Percentiles rank a stretch among this genome's conserved stretches.
Evolutionary conservation across 1,284 basidiomycete genomes (phyloP).

Genomic region (Mycena citricolor): DNA sequence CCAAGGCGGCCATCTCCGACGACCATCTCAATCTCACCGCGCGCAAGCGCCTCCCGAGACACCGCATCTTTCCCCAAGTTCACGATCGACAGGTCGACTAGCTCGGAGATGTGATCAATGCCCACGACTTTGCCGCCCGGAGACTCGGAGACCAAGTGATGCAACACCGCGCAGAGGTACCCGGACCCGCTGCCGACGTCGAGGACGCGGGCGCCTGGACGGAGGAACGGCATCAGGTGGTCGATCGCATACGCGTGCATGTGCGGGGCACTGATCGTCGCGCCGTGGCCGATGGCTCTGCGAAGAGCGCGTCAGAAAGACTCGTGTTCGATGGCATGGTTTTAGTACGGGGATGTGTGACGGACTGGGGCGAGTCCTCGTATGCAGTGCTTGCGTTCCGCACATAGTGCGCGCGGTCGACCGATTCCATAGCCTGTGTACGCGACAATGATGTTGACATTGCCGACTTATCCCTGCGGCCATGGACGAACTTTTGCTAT

Average conservation of each 20-base stretch:
- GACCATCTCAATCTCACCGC: slow-evolving; percentile 60
- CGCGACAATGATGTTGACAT: slow-evolving; percentile 1
- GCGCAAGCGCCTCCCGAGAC: slow-evolving; percentile 44
- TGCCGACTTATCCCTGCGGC: not conserved
- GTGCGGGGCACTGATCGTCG: slow-evolving; percentile 90
- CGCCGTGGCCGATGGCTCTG: slow-evolving; percentile 75
- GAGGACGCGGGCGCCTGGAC: slow-evolving; percentile 71
- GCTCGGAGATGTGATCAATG: slow-evolving; percentile 86
- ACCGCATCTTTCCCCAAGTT: slow-evolving; percentile 78
- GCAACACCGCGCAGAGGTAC: slow-evolving; percentile 75
- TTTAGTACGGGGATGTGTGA: no score
- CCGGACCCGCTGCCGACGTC: slow-evolving; percentile 84
- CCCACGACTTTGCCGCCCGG: slow-evolving; percentile 72
- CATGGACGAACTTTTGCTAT: slow-evolving; percentile 12
- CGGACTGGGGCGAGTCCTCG: slow-evolving; percentile 81
- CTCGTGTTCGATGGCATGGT: no score
- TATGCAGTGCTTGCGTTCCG: slow-evolving; percentile 57
- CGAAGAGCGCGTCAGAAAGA: slow-evolving; percentile 18
- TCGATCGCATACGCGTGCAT: slow-evolving; percentile 88
- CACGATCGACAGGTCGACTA: slow-evolving; percentile 67
- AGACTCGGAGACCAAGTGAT: slow-evolving; percentile 59
- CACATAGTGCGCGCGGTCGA: slow-evolving; percentile 79
- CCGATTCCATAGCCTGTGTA: slow-evolving; percentile 67
- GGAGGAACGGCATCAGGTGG: slow-evolving; percentile 68
- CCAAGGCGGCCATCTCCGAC: slow-evolving; percentile 84